Evolutionary conservation across 352 stramenopile species (phyloP).

Genomic region (Chrysophaeum taylorii): DNA sequence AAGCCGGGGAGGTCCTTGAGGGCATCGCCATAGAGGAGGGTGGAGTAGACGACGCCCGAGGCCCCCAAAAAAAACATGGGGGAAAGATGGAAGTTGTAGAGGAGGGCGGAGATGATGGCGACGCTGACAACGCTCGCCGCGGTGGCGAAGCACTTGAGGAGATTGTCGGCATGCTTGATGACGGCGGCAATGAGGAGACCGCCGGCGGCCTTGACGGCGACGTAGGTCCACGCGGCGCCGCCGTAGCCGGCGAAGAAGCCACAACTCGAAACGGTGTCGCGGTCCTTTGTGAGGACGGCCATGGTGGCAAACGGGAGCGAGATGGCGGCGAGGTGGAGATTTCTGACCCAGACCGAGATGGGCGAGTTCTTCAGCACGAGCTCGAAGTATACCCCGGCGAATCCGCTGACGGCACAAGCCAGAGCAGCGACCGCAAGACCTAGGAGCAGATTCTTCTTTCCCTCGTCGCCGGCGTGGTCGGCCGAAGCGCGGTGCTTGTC

Average conservation of each 20-base stretch:
- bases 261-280: constrained; percentile 16
- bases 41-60: constrained; percentile 6
- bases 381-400: constrained; percentile 60
- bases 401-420: constrained; percentile 57
- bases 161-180: constrained; percentile 57
- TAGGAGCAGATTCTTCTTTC: constrained; percentile 44
- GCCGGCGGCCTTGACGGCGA: constrained; percentile 38
- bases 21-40: constrained; percentile 9
- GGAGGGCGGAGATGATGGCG: constrained; percentile 15
- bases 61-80: background rate
- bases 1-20: background rate
- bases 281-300: constrained; percentile 35
- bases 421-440: constrained; percentile 56
- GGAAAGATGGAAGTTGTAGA: background rate
- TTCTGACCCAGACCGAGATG: constrained; percentile 47
- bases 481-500: constrained; percentile 15
- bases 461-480: constrained; percentile 2
- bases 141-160: constrained; percentile 57
- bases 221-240: constrained; percentile 21
- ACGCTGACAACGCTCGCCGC: constrained; percentile 44
- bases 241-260: constrained; percentile 52
- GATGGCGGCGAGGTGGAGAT: constrained; percentile 43
- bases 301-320: constrained; percentile 32
- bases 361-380: constrained; percentile 47
- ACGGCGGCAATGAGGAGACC: constrained; percentile 46